phyloP scores from a whole-genome alignment of 1,284 basidiomycete species.

The Phellopilus nigrolimitatus region DNA sequence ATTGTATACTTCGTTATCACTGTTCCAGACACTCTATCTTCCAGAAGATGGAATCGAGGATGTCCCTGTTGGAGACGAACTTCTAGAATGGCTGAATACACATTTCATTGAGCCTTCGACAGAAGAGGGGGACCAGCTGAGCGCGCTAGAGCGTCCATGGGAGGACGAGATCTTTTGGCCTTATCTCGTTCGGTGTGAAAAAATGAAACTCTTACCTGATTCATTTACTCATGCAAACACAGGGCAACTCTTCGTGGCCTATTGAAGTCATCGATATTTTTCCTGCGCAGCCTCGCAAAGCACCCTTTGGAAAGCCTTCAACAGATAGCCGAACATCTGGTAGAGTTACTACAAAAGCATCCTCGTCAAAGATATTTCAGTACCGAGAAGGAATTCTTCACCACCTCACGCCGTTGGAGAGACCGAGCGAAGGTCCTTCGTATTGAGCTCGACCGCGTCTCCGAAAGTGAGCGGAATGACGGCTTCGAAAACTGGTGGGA shows the following conservation, averaged over 20 bases:
- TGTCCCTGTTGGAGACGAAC: slow-evolving; percentile 87
- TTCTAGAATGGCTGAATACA: slow-evolving; percentile 94
- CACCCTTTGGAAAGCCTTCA: slow-evolving; percentile 73
- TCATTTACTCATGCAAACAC: slow-evolving; percentile 20
- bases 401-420: slow-evolving; percentile 71
- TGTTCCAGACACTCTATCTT: slow-evolving; percentile 85
- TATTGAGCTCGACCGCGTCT: slow-evolving; percentile 68
- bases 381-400: slow-evolving; percentile 74
- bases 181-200: slow-evolving; percentile 69
- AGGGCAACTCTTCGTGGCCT: slow-evolving; percentile 79
- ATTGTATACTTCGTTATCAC: slow-evolving; percentile 75
- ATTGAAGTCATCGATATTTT: slow-evolving; percentile 71
- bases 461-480: slow-evolving; percentile 56
- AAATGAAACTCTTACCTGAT: slow-evolving; percentile 5
- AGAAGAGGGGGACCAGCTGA: slow-evolving; percentile 81
- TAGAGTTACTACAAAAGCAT: slow-evolving; percentile 62
- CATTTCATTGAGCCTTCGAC: slow-evolving; percentile 84
- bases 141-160: slow-evolving; percentile 73
- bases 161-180: slow-evolving; percentile 83
- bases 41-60: slow-evolving; percentile 80
- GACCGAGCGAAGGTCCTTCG: slow-evolving; percentile 69
- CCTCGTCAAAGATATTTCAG: slow-evolving; percentile 70
- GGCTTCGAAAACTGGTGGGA: slow-evolving; percentile 79
- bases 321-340: slow-evolving; percentile 55
- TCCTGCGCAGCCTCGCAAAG: slow-evolving; percentile 59